Conservation (phyloP, 352 stramenopile genomes). For the Phytophthora sansomeana region DNA sequence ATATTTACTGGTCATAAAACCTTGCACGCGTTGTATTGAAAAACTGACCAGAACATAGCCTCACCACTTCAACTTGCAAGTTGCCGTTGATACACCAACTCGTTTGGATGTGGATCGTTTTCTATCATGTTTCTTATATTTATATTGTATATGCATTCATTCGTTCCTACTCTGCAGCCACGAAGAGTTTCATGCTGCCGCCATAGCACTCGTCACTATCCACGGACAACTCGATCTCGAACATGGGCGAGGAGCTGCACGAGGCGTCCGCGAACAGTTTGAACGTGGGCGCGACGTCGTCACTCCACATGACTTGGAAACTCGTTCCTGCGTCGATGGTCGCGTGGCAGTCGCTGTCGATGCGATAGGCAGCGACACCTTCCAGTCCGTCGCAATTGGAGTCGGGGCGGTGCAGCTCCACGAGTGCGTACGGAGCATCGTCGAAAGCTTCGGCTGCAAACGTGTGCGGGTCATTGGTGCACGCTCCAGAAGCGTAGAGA, state of each 20-base stretch:
- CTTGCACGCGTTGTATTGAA: conserved; percentile 19
- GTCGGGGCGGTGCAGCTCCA: conserved; percentile 23
- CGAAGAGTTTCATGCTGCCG: conserved; percentile 31
- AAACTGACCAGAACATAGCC: conserved; percentile 9
- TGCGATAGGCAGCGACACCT: conserved; percentile 30
- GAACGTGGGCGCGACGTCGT: conserved; percentile 11
- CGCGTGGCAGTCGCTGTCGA: conserved; percentile 31
- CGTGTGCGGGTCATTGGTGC: conserved; percentile 20
- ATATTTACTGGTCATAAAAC: conserved; percentile 28
- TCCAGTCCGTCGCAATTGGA: conserved; percentile 27
- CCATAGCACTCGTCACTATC: conserved; percentile 23
- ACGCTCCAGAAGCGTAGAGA: conserved; percentile 30
- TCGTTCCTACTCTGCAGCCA: no score
- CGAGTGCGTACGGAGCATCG: conserved; percentile 18
- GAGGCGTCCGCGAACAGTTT: conserved; percentile 27
- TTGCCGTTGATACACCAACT: neutral
- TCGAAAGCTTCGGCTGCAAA: conserved; percentile 16
- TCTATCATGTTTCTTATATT: no score
- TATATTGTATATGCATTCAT: no score
- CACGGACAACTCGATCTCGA: conserved; percentile 15
- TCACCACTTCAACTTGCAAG: conserved; percentile 26
- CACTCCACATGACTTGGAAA: conserved; percentile 23
- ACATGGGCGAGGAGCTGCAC: conserved; percentile 18
- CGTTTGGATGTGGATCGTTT: no score
- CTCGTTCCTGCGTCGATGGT: conserved; percentile 31